These are phyloP conservation scores for Isochrysis galbana DNA, from an alignment of 78 protist genomes.

Conservation along the genomic window DNA sequence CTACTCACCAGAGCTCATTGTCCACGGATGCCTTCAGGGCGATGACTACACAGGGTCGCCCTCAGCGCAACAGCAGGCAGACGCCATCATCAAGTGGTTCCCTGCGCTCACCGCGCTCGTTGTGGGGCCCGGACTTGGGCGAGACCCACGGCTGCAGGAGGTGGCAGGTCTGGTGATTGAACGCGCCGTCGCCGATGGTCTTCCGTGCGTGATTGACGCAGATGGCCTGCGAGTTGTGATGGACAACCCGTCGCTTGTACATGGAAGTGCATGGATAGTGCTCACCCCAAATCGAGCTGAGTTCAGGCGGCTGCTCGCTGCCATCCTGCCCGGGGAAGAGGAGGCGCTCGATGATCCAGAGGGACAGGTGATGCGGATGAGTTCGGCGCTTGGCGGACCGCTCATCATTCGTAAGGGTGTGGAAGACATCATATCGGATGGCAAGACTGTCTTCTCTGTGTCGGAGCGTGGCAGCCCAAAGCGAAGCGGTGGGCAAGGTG, in stretches of 20 bases:
- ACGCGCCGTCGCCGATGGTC: not conserved
- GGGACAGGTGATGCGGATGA: not conserved
- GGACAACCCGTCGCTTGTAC: not conserved
- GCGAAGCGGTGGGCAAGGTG: constrained; percentile 36
- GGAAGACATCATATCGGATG: not conserved
- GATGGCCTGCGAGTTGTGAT: not conserved
- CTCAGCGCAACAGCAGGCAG: not conserved
- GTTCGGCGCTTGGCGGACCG: not conserved
- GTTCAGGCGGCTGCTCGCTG: not conserved
- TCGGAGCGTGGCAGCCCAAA: not conserved
- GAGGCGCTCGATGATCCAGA: not conserved
- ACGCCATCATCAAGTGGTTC: not conserved
- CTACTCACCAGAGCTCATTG: constrained; percentile 75
- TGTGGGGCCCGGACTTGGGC: constrained; percentile 32
- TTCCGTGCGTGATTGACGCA: not conserved
- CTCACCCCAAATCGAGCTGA: constrained; percentile 7
- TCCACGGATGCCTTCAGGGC: constrained; percentile 33
- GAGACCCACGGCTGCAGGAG: not conserved
- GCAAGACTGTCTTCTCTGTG: not conserved
- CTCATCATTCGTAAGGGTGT: not conserved
- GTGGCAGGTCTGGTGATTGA: not conserved
- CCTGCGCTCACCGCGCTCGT: constrained; percentile 1
- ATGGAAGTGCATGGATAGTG: not conserved
- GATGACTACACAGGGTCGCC: too few species aligned
- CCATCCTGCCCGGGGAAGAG: not conserved